These are phyloP conservation scores for Xerocomus amazonicus DNA, from an alignment of 1,284 basidiomycete genomes.

Conservation along the genomic window DNA sequence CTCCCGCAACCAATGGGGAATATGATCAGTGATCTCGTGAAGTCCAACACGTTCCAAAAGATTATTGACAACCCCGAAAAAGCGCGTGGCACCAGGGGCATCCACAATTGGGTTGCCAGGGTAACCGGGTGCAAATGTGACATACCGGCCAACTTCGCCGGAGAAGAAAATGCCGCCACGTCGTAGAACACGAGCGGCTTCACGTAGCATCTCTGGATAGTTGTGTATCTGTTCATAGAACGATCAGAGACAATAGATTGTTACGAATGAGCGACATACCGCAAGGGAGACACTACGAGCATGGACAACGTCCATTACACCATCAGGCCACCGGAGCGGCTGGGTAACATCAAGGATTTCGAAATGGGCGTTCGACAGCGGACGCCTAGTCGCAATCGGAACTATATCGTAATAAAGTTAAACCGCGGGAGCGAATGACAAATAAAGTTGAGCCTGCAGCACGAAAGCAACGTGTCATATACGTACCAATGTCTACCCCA, in stretches of 20 bases:
- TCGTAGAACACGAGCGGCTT: slow-evolving; percentile 57
- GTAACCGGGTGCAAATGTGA: slow-evolving; percentile 40
- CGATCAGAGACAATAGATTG: slow-evolving; percentile 12
- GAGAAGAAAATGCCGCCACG: slow-evolving; percentile 64
- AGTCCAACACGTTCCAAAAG: slow-evolving; percentile 38
- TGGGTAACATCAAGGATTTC: slow-evolving; percentile 59
- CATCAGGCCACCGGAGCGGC: slow-evolving; percentile 45
- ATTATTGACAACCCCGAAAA: slow-evolving; percentile 42
- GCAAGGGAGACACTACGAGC: slow-evolving; percentile 55
- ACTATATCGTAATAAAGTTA: slow-evolving; percentile 38
- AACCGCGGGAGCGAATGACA: slow-evolving; percentile 2
- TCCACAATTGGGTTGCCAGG: slow-evolving; percentile 32
- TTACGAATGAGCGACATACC: slow-evolving; percentile 38
- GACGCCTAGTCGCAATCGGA: slow-evolving; percentile 62
- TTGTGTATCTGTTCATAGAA: slow-evolving; percentile 41
- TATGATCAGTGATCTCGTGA: slow-evolving; percentile 30
- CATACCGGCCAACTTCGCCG: slow-evolving; percentile 51
- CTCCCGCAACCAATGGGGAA: slow-evolving; percentile 37
- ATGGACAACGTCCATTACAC: slow-evolving; percentile 60
- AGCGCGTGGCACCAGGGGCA: slow-evolving; percentile 40
- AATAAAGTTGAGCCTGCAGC: slow-evolving; percentile 9
- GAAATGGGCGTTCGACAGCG: slow-evolving; percentile 56
- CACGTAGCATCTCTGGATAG: slow-evolving; percentile 48
- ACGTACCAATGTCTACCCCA: slow-evolving; percentile 69
- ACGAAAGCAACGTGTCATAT: slow-evolving; percentile 11